Evolutionary conservation across 2,329 filamentous ascomycete species (phyloP).

Genomic region (Acrocalymma vagum): DNA sequence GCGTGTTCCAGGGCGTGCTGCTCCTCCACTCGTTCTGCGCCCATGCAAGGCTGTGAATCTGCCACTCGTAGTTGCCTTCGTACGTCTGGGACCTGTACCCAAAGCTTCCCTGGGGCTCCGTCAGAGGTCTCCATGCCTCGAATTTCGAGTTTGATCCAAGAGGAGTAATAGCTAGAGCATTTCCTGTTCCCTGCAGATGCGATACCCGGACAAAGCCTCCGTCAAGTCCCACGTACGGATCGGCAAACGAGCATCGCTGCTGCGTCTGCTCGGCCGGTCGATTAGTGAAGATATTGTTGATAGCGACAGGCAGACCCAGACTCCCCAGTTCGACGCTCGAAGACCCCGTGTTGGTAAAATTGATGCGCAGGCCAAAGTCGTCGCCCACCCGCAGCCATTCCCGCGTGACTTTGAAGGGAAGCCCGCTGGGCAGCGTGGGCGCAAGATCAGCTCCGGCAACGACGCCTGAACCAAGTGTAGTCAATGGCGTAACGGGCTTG

Average conservation of each 20-base stretch:
- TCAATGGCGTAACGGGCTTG: constrained; percentile 42
- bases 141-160: constrained; percentile 59
- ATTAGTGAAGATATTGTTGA: constrained; percentile 69
- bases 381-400: constrained; percentile 60
- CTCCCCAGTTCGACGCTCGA: constrained; percentile 62
- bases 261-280: constrained; percentile 59
- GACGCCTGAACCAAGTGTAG: constrained; percentile 19
- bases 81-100: constrained; percentile 62
- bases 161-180: constrained; percentile 64
- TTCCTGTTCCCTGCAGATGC: constrained; percentile 61
- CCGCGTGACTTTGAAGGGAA: constrained; percentile 57
- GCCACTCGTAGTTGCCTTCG: constrained; percentile 70
- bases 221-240: constrained; percentile 68
- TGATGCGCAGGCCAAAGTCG: constrained; percentile 63
- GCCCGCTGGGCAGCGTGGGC: constrained; percentile 51
- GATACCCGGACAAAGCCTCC: constrained; percentile 65
- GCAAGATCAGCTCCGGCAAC: constrained; percentile 53
- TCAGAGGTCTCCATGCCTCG: constrained; percentile 64
- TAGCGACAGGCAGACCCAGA: constrained; percentile 66
- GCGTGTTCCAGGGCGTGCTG: constrained; percentile 63
- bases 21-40: constrained; percentile 65
- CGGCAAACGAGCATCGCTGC: constrained; percentile 62
- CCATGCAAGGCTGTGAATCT: constrained; percentile 62
- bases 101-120: constrained; percentile 48
- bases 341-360: constrained; percentile 55